Evolutionary conservation across 2,329 filamentous ascomycete genomes (phyloP).

Genomic region (Xylaria sp.): DNA sequence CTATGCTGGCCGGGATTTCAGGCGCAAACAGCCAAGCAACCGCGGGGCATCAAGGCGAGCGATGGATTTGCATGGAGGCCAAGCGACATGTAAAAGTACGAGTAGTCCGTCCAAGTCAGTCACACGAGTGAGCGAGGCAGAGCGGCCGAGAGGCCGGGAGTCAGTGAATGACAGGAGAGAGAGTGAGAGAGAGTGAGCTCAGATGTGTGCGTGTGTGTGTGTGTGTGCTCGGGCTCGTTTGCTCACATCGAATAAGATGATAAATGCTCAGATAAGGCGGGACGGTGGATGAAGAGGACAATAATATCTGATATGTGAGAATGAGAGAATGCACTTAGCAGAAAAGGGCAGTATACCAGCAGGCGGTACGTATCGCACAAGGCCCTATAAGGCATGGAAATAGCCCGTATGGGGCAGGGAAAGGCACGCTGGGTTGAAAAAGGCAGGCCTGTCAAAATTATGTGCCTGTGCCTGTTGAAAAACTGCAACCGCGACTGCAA

Average conservation of each 20-base stretch:
- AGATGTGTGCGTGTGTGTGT: no score
- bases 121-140: not conserved
- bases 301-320: no score
- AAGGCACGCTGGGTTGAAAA: not conserved
- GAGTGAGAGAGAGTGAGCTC: no score
- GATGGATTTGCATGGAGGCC: conserved; percentile 9
- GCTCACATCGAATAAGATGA: not conserved
- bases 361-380: no score
- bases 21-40: conserved; percentile 1
- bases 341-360: not conserved
- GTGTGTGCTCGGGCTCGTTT: not conserved
- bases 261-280: no score
- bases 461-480: not conserved
- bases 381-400: no score
- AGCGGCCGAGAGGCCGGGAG: not conserved
- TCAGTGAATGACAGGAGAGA: not conserved
- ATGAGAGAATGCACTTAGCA: not conserved
- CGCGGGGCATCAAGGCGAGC: not conserved
- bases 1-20: conserved; percentile 6
- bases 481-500: no score
- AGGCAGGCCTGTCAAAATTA: no score
- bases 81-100: not conserved
- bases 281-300: not conserved
- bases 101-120: no score
- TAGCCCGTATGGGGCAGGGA: not conserved